Evolutionary conservation across 768 basidiomycete genomes (phyloP), one percentile per base, ranked within the genome.

Genomic region (Lactarius indigo): DNA sequence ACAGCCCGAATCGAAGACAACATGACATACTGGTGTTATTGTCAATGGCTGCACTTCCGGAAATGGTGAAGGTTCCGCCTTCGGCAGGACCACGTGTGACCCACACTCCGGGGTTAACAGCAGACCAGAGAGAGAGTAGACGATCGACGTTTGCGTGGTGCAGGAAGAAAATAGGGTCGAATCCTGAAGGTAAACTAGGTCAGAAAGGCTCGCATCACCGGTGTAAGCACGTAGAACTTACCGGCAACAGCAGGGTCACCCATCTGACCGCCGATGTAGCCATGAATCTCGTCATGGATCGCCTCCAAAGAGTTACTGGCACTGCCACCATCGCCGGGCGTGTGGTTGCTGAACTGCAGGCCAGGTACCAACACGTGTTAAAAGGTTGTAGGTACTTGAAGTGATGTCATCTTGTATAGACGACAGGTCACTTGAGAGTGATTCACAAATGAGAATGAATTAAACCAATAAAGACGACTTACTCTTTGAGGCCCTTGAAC

Each of bases 111-210:
- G 76, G 79, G 67, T 85, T 78, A 54, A 85, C 65, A 1, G 81
- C 83, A 6, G 77, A 74, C 84, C 84, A 85, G 20, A 85, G 74
- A 8, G 83, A 76, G 28, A 84, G 74, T 67, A 84, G n/a, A 26
- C 84, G 80, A 65, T 86, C 85, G 30, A 85, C 83, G 56, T 86
- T 83, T 65, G 73, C 68, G 69, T 86, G 84, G 68, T 85, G 85
- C 66, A 85, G 70, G 73, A 78, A 84, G 76, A 86, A 85, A 67
- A 84, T 79, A 0, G 83, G 83, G 70, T 85, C 84, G 65, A 83
- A 82, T 0, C 75, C 83, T 81, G 61, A 18, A 37, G 28, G 79
- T 75, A 47, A 76, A 23, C 23, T 7, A 7, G 17, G 35, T 66
- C 37, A 66, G 30, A 41, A 55, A 7, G 76, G 74, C 61, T 79